These are phyloP conservation scores for Lagerstroemia speciosa DNA, from an alignment of 345 rosid genomes.

Conservation along the genomic window DNA sequence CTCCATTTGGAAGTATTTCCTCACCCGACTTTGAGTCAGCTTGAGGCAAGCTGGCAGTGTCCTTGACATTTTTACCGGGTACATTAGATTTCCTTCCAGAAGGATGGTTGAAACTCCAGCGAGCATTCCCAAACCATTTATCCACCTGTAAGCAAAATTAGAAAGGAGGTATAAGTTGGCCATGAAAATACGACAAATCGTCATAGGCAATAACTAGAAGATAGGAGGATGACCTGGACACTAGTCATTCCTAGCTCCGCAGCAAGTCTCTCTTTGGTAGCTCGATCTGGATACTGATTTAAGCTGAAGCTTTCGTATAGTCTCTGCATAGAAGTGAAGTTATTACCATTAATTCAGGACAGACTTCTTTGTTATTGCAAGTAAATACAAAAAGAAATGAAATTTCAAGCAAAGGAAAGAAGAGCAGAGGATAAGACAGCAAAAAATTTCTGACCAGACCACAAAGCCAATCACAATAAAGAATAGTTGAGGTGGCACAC, in stretches of 20 bases:
- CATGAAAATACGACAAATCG: background rate
- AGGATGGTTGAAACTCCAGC: constrained; percentile 56
- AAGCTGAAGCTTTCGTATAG: constrained; percentile 44
- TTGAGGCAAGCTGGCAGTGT: constrained; percentile 7
- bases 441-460: background rate
- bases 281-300: constrained; percentile 64
- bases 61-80: constrained; percentile 14
- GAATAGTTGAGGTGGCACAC: background rate
- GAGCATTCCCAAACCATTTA: constrained; percentile 78
- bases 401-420: background rate
- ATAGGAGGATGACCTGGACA: constrained; percentile 42
- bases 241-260: constrained; percentile 51
- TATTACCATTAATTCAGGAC: background rate
- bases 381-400: background rate
- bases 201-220: background rate
- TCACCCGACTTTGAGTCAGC: background rate
- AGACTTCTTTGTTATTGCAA: background rate
- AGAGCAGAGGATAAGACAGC: background rate
- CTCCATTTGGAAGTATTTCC: background rate
- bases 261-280: constrained; percentile 48
- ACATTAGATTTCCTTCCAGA: constrained; percentile 14
- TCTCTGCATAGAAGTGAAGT: constrained; percentile 34
- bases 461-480: background rate
- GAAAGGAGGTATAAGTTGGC: background rate
- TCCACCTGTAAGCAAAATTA: constrained; percentile 37